phyloP scores from a whole-genome alignment of 2,329 filamentous ascomycete species.

The Phialocephala subalpina region DNA sequence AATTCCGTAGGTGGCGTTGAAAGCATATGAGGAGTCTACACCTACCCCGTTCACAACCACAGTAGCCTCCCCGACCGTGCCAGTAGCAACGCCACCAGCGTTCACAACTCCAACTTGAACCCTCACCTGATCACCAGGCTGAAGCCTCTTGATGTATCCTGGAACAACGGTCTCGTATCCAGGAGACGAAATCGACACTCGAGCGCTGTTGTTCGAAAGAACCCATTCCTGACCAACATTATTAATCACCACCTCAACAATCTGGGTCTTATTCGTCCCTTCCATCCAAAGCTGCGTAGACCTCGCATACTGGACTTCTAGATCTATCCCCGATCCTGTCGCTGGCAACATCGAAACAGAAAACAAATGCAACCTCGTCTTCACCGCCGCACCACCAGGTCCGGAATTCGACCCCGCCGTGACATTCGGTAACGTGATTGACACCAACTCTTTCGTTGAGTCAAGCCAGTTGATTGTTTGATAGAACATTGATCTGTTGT shows the following conservation, averaged over 20 bases:
- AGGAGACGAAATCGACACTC: conserved; percentile 43
- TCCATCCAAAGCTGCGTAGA: neutral
- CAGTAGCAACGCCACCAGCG: conserved; percentile 37
- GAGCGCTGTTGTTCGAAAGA: conserved; percentile 28
- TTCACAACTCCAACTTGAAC: conserved; percentile 43
- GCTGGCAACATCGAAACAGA: neutral
- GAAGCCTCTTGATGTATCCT: conserved; percentile 48
- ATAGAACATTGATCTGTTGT: neutral
- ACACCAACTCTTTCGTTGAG: conserved; percentile 1
- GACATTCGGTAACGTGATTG: conserved; percentile 3
- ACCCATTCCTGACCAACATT: conserved; percentile 43
- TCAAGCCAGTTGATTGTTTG: conserved; percentile 3
- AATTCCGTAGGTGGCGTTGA: conserved; percentile 36
- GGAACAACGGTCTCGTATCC: conserved; percentile 53
- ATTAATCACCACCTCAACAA: conserved; percentile 50
- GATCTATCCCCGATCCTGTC: neutral
- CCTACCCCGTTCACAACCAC: conserved; percentile 6
- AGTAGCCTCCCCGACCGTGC: conserved; percentile 27
- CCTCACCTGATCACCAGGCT: conserved; percentile 51
- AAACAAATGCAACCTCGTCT: conserved; percentile 2
- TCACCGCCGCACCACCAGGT: neutral
- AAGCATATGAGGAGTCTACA: neutral
- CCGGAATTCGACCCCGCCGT: conserved; percentile 6
- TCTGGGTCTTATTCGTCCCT: conserved; percentile 39
- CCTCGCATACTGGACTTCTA: neutral